phyloP scores from a whole-genome alignment of 208 protist genomes.

The Borovskyia barvae region DNA sequence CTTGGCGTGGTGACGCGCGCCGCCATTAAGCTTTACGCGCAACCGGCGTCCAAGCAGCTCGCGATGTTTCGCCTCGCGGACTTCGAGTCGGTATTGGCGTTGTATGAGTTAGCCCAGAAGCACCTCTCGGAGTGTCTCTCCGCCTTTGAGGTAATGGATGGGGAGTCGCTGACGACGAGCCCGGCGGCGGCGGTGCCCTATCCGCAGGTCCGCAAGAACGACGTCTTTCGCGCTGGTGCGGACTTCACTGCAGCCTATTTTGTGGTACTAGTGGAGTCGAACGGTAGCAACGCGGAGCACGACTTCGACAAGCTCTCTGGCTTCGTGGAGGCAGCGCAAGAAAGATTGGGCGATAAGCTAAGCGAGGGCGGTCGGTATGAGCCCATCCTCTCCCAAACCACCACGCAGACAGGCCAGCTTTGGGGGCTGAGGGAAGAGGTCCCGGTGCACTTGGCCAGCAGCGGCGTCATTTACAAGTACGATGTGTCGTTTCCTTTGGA shows the following conservation, averaged over 20 bases:
- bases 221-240: constrained; percentile 31
- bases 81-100: constrained; percentile 71
- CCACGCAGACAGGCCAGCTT: constrained; percentile 45
- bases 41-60: constrained; percentile 75
- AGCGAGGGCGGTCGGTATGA: constrained; percentile 32
- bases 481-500: constrained; percentile 80
- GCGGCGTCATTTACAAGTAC: constrained; percentile 74
- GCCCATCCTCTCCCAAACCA: constrained; percentile 65
- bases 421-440: constrained; percentile 72
- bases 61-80: constrained; percentile 71
- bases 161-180: constrained; percentile 63
- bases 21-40: constrained; percentile 46
- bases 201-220: constrained; percentile 39
- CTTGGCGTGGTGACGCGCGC: constrained; percentile 94
- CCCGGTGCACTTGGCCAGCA: constrained; percentile 52
- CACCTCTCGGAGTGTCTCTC: constrained; percentile 91
- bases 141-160: constrained; percentile 95
- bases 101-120: constrained; percentile 76
- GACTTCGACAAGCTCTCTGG: constrained; percentile 79
- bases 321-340: constrained; percentile 53
- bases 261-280: constrained; percentile 92
- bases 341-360: constrained; percentile 38
- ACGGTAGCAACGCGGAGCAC: constrained; percentile 88
- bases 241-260: constrained; percentile 74
- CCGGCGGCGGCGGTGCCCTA: constrained; percentile 44